Base-by-base conservation (phyloP, 495 filamentous ascomycete species). In the Antarctomyces pellizariae region DNA sequence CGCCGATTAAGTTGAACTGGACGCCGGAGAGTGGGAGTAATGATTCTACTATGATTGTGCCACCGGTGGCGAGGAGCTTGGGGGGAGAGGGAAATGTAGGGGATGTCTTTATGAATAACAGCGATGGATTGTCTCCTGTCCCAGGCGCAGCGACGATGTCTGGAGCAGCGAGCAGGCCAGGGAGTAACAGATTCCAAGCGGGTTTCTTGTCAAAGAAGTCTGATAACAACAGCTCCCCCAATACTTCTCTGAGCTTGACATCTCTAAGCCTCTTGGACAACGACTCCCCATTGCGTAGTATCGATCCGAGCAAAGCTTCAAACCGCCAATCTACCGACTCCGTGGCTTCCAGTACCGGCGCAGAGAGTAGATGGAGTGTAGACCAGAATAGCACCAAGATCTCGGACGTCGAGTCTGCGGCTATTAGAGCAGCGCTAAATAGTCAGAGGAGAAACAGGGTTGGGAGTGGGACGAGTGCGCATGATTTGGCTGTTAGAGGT, bases 151-250 rank as follows among this genome's bases (percentile, higher is more conserved):
- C 58, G 18, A 34, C 57, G 12, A 15, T 49, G 5, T 65, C 64
- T 7, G 44, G 64, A 7, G 53, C 68, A 17, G 38, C 52, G 13
- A n/a, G n/a, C n/a, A 37, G 49, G 27, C 43, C 57, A 37, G 82
- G 75, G 38, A 65, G 61, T 29, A 82, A 66, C 47, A 63, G 86
- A 18, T 92, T 97, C 57, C 76, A 91, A 42, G 59, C 82, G 17
- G 86, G 86, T 14, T 92, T 90, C 46, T 54, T 95, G 28, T 70
- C 75, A 11, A 90, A 90, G 54, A 48, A 38, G 36, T 36, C 47
- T 1, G 52, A 61, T 30, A 67, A 63, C 31, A 78, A 76, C 16
- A 72, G 74, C 3, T 46, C 62, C 14, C 56, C 71, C 13, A 72
- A 71, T 4, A 64, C 66, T 0, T n/a, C n/a, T n/a, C n/a, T n/a